A percentile compares a stretch with the other conserved stretches of the same genome.
Conservation (phyloP, 2,329 filamentous ascomycete genomes). For the Monosporascus sp. region DNA sequence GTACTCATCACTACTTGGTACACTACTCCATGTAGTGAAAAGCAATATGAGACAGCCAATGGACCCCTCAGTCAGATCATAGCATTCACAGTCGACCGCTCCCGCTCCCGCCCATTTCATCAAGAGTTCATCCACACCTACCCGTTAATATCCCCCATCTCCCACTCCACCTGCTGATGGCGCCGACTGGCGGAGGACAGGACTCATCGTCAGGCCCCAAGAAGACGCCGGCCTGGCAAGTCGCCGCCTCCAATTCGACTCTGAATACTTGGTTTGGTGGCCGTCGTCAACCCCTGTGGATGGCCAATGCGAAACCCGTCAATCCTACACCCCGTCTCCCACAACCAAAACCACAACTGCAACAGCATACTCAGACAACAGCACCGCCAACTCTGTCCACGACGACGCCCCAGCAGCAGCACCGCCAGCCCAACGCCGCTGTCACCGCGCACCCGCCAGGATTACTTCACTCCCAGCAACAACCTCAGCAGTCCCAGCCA, state of each 20-base stretch:
- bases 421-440: neutral
- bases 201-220: constrained; percentile 7
- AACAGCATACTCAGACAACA: constrained; percentile 2
- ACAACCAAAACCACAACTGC: constrained; percentile 9
- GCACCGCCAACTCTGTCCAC: constrained; percentile 4
- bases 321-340: constrained; percentile 24
- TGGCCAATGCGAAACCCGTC: constrained; percentile 22
- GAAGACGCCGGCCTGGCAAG: constrained; percentile 15
- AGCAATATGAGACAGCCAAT: neutral
- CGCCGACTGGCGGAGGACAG: constrained; percentile 15
- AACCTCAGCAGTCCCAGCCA: neutral
- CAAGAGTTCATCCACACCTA: neutral
- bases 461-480: neutral
- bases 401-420: neutral
- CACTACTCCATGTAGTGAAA: neutral
- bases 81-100: neutral
- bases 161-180: constrained; percentile 10
- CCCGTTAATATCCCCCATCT: neutral
- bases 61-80: neutral
- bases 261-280: constrained; percentile 33
- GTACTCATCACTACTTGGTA: too few species aligned
- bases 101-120: neutral
- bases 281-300: constrained; percentile 29
- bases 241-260: constrained; percentile 36
- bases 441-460: neutral